These are phyloP conservation scores for Nannizzia gypsea DNA, from an alignment of 2,329 filamentous ascomycete genomes.

Conservation along the genomic window DNA sequence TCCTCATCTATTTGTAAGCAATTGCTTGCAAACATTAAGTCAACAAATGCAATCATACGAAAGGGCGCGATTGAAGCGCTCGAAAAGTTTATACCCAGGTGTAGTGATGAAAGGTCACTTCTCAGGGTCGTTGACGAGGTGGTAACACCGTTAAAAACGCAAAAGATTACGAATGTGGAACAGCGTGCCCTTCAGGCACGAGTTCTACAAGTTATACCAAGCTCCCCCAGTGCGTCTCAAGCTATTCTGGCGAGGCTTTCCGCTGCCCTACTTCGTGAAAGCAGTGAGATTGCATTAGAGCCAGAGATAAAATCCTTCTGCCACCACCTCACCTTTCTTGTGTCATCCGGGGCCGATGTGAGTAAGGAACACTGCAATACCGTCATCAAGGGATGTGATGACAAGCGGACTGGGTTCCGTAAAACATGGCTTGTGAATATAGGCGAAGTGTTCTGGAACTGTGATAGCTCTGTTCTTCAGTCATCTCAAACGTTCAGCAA, in stretches of 20 bases:
- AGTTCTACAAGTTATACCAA: slow-evolving; percentile 56
- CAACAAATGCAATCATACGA: slow-evolving; percentile 67
- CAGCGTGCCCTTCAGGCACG: slow-evolving; percentile 74
- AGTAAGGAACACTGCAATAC: slow-evolving; percentile 57
- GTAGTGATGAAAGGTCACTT: slow-evolving; percentile 47
- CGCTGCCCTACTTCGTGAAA: slow-evolving; percentile 64
- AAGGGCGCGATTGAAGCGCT: slow-evolving; percentile 66
- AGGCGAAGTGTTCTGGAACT: slow-evolving; percentile 56
- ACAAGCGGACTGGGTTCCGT: slow-evolving; percentile 69
- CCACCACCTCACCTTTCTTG: slow-evolving; percentile 49
- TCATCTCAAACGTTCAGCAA: slow-evolving; percentile 33
- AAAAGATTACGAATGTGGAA: slow-evolving; percentile 74
- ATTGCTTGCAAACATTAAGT: slow-evolving; percentile 80
- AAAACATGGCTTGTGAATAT: slow-evolving; percentile 69
- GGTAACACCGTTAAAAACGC: slow-evolving; percentile 62
- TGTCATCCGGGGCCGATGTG: slow-evolving; percentile 50
- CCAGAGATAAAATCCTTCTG: slow-evolving; percentile 63
- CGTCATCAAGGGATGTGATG: slow-evolving; percentile 67
- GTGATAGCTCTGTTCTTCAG: slow-evolving; percentile 38
- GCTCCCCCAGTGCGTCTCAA: slow-evolving; percentile 50
- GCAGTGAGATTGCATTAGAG: slow-evolving; percentile 70
- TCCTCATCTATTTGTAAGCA: slow-evolving; percentile 67
- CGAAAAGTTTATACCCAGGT: slow-evolving; percentile 52
- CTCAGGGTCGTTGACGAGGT: slow-evolving; percentile 66
- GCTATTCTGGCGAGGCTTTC: slow-evolving; percentile 58